phyloP scores from a whole-genome alignment of 1,139 yeast genomes.

The Yamadazyma friedrichii region DNA sequence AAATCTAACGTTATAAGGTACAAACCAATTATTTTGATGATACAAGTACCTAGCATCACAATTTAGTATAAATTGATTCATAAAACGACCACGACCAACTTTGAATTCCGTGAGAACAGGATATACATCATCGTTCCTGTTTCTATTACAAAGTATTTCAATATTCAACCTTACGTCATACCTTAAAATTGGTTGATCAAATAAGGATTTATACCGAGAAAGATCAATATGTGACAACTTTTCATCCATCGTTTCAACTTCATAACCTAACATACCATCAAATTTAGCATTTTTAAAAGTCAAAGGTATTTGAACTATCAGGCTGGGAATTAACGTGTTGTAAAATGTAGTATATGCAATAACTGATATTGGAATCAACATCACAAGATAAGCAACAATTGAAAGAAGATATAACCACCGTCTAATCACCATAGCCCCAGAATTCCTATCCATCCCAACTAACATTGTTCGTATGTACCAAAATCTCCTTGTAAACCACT shows the following conservation, averaged over 20 bases:
- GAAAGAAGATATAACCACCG: conserved; percentile 22
- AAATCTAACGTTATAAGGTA: conserved; percentile 37
- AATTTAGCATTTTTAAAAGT: neutral
- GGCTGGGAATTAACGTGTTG: conserved; percentile 22
- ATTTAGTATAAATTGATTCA: conserved; percentile 19
- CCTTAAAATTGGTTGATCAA: conserved; percentile 13
- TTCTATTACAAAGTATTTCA: conserved; percentile 17
- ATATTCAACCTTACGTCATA: conserved; percentile 16
- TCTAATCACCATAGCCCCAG: conserved; percentile 9
- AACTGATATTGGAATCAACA: conserved; percentile 26
- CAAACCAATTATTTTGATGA: conserved; percentile 26
- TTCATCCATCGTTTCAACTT: neutral
- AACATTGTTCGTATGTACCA: no score
- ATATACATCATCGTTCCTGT: conserved; percentile 17
- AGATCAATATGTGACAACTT: conserved; percentile 1
- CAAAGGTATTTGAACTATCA: conserved; percentile 16
- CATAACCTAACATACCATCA: no score
- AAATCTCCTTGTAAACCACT: no score
- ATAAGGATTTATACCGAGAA: neutral
- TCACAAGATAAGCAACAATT: conserved; percentile 16
- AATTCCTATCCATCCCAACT: conserved; percentile 4
- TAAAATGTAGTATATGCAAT: conserved; percentile 27
- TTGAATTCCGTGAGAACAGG: conserved; percentile 4
- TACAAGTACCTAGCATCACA: conserved; percentile 34
- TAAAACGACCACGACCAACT: neutral